A percentile compares a stretch with the other conserved stretches of the same genome.
Conservation (phyloP, 805 yeast species). For the Pichia kluyveri region DNA sequence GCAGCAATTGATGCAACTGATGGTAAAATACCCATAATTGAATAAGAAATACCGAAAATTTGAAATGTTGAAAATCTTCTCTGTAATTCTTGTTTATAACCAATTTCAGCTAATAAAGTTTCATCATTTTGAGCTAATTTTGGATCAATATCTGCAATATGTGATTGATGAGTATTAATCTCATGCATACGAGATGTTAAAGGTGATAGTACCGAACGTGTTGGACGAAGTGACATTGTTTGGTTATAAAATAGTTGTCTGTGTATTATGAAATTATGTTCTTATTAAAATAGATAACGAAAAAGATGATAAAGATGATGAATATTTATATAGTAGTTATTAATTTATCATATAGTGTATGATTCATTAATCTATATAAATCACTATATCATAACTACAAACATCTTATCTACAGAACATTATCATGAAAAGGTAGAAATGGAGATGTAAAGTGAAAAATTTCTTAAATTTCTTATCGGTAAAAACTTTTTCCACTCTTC, state of each 20-base stretch:
- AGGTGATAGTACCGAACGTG: slow-evolving; percentile 3
- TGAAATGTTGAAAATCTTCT: slow-evolving; percentile 51
- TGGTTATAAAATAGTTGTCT: not conserved
- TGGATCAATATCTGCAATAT: slow-evolving; percentile 20
- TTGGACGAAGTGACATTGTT: not conserved
- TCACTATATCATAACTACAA: too few species aligned
- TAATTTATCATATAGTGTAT: too few species aligned
- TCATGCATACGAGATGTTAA: slow-evolving; percentile 7
- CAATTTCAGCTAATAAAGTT: slow-evolving; percentile 40
- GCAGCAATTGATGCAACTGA: slow-evolving; percentile 46
- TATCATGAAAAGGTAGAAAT: too few species aligned
- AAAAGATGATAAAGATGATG: too few species aligned
- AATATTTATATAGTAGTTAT: too few species aligned
- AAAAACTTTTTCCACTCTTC: too few species aligned
- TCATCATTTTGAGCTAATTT: slow-evolving; percentile 21
- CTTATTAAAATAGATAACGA: too few species aligned
- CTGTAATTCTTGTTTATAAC: slow-evolving; percentile 55
- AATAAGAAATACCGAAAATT: slow-evolving; percentile 53
- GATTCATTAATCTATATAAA: too few species aligned
- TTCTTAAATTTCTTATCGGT: too few species aligned
- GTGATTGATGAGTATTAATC: slow-evolving; percentile 11
- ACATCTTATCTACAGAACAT: too few species aligned
- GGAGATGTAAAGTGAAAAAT: too few species aligned
- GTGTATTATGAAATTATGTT: too few species aligned
- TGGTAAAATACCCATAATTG: slow-evolving; percentile 56